Conservation (phyloP, 805 yeast species). For the Yarrowia phangngaensis region DNA sequence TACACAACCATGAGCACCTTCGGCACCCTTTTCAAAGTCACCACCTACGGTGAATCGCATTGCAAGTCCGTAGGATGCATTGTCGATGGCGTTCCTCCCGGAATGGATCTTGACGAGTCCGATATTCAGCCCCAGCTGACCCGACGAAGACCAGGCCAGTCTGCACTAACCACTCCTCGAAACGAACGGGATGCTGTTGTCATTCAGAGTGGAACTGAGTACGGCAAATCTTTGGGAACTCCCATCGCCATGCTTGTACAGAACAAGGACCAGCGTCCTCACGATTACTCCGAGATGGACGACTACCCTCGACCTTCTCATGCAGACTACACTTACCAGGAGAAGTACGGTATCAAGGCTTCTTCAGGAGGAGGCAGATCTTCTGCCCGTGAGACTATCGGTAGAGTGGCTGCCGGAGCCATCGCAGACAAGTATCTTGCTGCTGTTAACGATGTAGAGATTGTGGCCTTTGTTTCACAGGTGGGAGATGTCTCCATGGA, state of each 20-base stretch:
- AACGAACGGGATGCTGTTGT: conserved; percentile 90
- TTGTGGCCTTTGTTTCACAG: conserved; percentile 93
- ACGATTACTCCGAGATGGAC: conserved; percentile 93
- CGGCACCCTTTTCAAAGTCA: conserved; percentile 64
- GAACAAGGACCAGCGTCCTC: conserved; percentile 95
- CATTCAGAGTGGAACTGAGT: conserved; percentile 92
- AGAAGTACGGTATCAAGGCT: conserved; percentile 89
- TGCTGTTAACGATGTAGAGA: conserved; percentile 77
- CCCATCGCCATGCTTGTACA: conserved; percentile 91
- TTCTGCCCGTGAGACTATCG: conserved; percentile 96
- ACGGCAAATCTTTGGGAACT: conserved; percentile 86
- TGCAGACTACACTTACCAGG: conserved; percentile 90
- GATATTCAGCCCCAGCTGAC: conserved; percentile 95
- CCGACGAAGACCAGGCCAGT: conserved; percentile 97
- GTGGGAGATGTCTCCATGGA: conserved; percentile 79
- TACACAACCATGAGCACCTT: conserved; percentile 59
- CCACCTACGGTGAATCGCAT: conserved; percentile 98
- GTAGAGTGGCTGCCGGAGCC: conserved; percentile 98
- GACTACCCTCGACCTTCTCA: conserved; percentile 96
- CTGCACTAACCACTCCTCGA: conserved; percentile 86
- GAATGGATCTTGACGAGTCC: conserved; percentile 73
- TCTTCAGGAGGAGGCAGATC: conserved; percentile 97
- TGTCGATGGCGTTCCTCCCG: conserved; percentile 98
- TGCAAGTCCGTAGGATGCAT: conserved; percentile 97
- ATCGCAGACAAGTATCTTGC: conserved; percentile 87